Evolutionary conservation across 1,284 basidiomycete genomes (phyloP).

Genomic region (Xerocomus nothofagi): DNA sequence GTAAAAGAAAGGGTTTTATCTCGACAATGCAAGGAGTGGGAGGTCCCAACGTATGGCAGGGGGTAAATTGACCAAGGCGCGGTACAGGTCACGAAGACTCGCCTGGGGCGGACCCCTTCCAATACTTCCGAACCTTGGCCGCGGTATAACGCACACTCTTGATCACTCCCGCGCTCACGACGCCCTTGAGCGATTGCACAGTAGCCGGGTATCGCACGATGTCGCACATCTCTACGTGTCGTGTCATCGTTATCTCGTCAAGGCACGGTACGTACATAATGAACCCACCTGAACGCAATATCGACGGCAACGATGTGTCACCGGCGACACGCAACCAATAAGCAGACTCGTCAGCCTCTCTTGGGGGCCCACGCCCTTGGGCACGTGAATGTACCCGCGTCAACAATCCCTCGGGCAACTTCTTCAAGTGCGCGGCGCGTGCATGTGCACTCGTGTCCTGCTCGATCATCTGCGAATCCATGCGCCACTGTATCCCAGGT

Average conservation of each 20-base stretch:
- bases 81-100: conserved; percentile 2
- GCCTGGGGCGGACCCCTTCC: conserved; percentile 43
- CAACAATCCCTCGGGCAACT: conserved; percentile 72
- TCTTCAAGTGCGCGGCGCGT: conserved; percentile 69
- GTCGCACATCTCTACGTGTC: conserved; percentile 62
- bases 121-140: conserved; percentile 85
- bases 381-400: conserved; percentile 45
- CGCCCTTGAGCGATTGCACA: conserved; percentile 82
- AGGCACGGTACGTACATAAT: background rate
- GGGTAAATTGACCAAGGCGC: background rate
- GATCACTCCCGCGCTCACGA: conserved; percentile 77
- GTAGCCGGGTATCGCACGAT: conserved; percentile 86
- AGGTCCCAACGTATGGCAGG: conserved; percentile 1
- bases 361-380: conserved; percentile 31
- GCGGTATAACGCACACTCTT: conserved; percentile 78
- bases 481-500: conserved; percentile 72
- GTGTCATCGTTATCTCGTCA: background rate
- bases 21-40: conserved; percentile 16
- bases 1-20: background rate
- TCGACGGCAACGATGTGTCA: conserved; percentile 55
- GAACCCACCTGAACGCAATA: conserved; percentile 59
- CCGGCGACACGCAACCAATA: conserved; percentile 77
- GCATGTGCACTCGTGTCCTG: conserved; percentile 72
- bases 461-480: conserved; percentile 50
- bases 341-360: conserved; percentile 61